A percentile compares a stretch with the other conserved stretches of the same genome.
Conservation (phyloP, 371 early-diverging fungal genomes). For the Mycotypha africana region DNA sequence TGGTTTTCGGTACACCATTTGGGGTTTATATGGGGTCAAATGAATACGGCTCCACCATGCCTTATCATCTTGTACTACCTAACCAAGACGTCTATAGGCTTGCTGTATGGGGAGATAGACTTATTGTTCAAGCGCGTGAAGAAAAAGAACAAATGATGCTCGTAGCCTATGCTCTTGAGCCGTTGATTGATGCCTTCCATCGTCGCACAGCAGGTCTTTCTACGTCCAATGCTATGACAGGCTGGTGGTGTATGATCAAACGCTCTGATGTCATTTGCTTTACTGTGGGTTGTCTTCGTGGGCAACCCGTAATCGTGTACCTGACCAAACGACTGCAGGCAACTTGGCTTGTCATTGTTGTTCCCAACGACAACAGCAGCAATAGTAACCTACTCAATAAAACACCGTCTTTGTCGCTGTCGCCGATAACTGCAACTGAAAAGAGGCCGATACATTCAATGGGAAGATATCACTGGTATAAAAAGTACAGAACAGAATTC, state of each 20-base stretch:
- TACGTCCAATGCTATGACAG: too few relatives aligned
- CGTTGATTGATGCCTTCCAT: background rate
- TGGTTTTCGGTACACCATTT: conserved; percentile 15
- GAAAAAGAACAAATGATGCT: conserved; percentile 5
- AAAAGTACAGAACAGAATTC: conserved; percentile 11
- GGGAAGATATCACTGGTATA: conserved; percentile 5
- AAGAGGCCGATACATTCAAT: too few relatives aligned
- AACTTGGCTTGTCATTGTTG: conserved; percentile 9
- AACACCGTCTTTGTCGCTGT: too few relatives aligned
- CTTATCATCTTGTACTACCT: conserved; percentile 11
- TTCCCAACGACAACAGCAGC: background rate
- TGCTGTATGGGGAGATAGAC: conserved; percentile 11
- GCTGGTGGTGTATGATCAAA: conserved; percentile 12
- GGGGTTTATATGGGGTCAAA: conserved; percentile 24
- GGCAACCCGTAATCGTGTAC: conserved; percentile 9
- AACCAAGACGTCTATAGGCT: conserved; percentile 18
- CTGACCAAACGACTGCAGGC: conserved; percentile 6
- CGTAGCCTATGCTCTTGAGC: conserved; percentile 11
- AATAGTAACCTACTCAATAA: too few relatives aligned
- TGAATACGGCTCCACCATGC: conserved; percentile 6
- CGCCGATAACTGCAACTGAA: too few relatives aligned
- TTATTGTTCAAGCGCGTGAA: conserved; percentile 6
- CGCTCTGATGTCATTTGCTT: conserved; percentile 5
- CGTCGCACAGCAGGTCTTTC: background rate
- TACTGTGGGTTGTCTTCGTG: conserved; percentile 7